A percentile compares a stretch with the other conserved stretches of the same genome.
Evolutionary conservation across 805 yeast genomes (phyloP).

Genomic region (Candida michaelii): DNA sequence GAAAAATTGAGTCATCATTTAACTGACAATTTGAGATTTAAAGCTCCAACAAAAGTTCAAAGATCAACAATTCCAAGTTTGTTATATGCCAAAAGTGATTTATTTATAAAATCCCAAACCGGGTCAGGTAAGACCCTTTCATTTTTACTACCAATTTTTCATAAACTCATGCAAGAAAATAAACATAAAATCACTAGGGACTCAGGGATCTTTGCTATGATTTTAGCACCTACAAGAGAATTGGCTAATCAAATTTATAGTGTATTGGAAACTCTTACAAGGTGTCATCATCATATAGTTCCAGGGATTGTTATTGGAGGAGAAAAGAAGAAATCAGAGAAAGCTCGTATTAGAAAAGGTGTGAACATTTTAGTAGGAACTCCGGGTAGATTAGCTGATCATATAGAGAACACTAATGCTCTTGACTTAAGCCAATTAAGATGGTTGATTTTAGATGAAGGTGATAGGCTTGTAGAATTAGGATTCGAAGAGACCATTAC

Average conservation of each 20-base stretch:
- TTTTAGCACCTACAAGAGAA: constrained; percentile 93
- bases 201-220: constrained; percentile 85
- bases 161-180: constrained; percentile 59
- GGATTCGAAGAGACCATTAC: constrained; percentile 95
- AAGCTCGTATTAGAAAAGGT: constrained; percentile 93
- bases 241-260: constrained; percentile 86
- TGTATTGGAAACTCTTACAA: constrained; percentile 69
- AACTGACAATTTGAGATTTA: constrained; percentile 52
- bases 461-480: constrained; percentile 91
- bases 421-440: constrained; percentile 72
- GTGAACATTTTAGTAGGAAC: constrained; percentile 95
- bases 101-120: constrained; percentile 93
- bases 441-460: constrained; percentile 93
- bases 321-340: constrained; percentile 94
- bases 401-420: constrained; percentile 82
- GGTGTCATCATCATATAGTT: constrained; percentile 83
- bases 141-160: constrained; percentile 78
- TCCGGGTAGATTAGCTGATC: constrained; percentile 95
- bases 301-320: constrained; percentile 98
- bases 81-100: constrained; percentile 46
- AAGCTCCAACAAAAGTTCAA: constrained; percentile 85
- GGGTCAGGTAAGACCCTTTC: constrained; percentile 98
- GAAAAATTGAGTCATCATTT: constrained; percentile 54
- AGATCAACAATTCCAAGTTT: constrained; percentile 68
- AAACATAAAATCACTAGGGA: constrained; percentile 49